These are phyloP conservation scores for Nothophytophthora sp. DNA, from an alignment of 352 stramenopile species.

Conservation along the genomic window DNA sequence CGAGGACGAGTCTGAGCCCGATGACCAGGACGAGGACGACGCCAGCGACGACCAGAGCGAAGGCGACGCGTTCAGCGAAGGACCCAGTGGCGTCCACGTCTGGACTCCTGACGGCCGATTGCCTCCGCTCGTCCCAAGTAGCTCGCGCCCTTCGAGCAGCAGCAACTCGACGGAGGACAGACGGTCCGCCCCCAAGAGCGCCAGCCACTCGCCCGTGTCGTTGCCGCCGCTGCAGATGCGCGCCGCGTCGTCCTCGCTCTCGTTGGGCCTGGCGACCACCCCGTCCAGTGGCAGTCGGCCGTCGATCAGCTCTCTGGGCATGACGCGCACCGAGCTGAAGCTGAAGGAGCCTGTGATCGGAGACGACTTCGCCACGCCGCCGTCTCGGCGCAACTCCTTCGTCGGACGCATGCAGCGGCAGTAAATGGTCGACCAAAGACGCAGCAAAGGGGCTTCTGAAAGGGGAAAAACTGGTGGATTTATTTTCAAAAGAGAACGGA, in stretches of 20 bases:
- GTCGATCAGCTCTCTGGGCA: slow-evolving; percentile 21
- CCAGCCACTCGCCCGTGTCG: slow-evolving; percentile 10
- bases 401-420: slow-evolving; percentile 13
- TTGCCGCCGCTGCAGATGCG: slow-evolving; percentile 20
- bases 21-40: too few species aligned
- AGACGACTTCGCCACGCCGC: slow-evolving; percentile 39
- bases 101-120: slow-evolving; percentile 7
- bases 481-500: too few species aligned
- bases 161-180: slow-evolving; percentile 3
- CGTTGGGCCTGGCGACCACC: slow-evolving; percentile 8
- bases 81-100: background rate
- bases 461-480: background rate
- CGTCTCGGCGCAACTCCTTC: slow-evolving; percentile 24
- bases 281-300: slow-evolving; percentile 12
- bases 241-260: slow-evolving; percentile 19
- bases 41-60: slow-evolving; percentile 3
- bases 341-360: slow-evolving; percentile 57
- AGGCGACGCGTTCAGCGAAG: slow-evolving; percentile 1
- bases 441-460: background rate
- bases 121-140: slow-evolving; percentile 12
- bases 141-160: slow-evolving; percentile 14
- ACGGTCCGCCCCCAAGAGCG: background rate
- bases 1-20: background rate
- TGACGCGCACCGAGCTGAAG: slow-evolving; percentile 53
- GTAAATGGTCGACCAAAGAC: background rate